Evolutionary conservation across 805 yeast genomes (phyloP).

Genomic region (Henningerozyma blattae): DNA sequence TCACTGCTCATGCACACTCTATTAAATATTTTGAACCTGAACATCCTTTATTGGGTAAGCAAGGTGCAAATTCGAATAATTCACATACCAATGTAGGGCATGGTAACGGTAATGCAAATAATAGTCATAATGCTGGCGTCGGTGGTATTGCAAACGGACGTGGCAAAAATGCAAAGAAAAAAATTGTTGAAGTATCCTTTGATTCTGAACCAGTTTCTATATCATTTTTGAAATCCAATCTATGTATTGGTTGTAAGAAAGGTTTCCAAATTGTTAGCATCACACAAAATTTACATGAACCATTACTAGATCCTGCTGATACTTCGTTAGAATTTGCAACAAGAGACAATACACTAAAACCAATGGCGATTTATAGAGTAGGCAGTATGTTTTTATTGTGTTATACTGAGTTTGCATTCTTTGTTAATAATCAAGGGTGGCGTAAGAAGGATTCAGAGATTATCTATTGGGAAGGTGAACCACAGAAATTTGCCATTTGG

Average conservation of each 20-base stretch:
- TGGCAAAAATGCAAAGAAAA: constrained; percentile 62
- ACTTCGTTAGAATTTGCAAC: constrained; percentile 87
- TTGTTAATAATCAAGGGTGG: constrained; percentile 94
- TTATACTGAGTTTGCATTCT: constrained; percentile 88
- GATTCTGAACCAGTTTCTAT: constrained; percentile 85
- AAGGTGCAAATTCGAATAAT: not conserved
- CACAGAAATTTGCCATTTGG: constrained; percentile 84
- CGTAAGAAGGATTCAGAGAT: constrained; percentile 88
- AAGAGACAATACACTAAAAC: constrained; percentile 62
- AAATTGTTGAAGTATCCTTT: constrained; percentile 64
- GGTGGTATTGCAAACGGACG: no score
- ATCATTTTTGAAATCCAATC: constrained; percentile 74
- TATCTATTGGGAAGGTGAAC: constrained; percentile 93
- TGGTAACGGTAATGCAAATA: constrained; percentile 1
- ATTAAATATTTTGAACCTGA: constrained; percentile 71
- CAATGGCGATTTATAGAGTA: constrained; percentile 82
- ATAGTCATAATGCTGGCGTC: constrained; percentile 25
- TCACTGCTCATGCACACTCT: constrained; percentile 75
- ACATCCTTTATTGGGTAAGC: constrained; percentile 42
- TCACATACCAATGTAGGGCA: no score
- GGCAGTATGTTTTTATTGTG: constrained; percentile 80
- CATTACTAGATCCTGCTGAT: constrained; percentile 94
- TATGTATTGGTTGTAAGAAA: constrained; percentile 91
- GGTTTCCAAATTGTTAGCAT: constrained; percentile 92
- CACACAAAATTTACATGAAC: constrained; percentile 74